phyloP scores from a whole-genome alignment of 257 asterid species.

The Pogostemon cablin region DNA sequence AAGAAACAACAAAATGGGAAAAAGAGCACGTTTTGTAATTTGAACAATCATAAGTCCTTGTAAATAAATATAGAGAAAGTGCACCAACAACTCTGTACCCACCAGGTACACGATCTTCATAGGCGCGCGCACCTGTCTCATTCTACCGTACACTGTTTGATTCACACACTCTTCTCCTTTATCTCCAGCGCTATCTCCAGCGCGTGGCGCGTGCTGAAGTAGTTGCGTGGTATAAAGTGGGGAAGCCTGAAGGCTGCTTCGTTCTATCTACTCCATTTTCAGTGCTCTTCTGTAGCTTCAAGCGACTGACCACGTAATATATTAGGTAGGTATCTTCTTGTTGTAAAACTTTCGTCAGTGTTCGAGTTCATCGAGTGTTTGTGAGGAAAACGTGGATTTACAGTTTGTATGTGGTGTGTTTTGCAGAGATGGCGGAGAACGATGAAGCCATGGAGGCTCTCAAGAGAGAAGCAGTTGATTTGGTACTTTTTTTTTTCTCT shows the following conservation, averaged over 20 bases:
- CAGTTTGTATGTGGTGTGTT: conserved; percentile 8
- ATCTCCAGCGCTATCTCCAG: conserved; percentile 31
- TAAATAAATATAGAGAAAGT: conserved; percentile 1
- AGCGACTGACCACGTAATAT: conserved; percentile 9
- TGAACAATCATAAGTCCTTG: not conserved
- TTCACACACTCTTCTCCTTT: not conserved
- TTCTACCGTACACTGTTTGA: conserved; percentile 38
- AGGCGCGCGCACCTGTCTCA: conserved; percentile 35
- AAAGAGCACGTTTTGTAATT: conserved; percentile 18
- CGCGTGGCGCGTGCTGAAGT: conserved; percentile 24
- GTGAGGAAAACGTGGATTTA: not conserved
- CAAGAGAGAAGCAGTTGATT: conserved; percentile 65
- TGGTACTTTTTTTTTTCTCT: conserved; percentile 39
- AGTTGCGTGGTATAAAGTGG: not conserved
- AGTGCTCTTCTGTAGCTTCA: conserved; percentile 14
- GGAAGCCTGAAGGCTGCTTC: conserved; percentile 14
- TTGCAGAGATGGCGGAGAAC: conserved; percentile 50
- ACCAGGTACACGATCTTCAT: conserved; percentile 40
- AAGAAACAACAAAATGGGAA: too few relatives aligned
- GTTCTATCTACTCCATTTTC: conserved; percentile 21
- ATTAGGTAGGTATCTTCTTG: conserved; percentile 17
- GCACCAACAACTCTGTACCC: conserved; percentile 33
- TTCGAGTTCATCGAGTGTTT: not conserved
- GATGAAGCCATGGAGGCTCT: conserved; percentile 74
- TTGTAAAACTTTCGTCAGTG: not conserved